phyloP scores from a whole-genome alignment of 331 rosid genomes.

The Dryas integrifolia region DNA sequence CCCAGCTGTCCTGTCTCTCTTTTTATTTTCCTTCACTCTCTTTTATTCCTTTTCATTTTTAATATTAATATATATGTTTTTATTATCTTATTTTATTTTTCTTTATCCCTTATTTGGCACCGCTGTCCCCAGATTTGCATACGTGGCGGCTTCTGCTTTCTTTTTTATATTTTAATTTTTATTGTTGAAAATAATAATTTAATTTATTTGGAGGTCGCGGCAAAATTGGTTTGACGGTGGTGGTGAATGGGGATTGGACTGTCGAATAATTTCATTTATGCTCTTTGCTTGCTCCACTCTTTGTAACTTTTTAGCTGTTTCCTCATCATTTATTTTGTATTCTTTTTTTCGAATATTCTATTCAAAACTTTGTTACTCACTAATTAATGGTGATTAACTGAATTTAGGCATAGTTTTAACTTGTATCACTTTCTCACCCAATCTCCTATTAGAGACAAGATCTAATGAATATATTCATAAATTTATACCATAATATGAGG shows the following conservation, averaged over 20 bases:
- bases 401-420: not conserved
- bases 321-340: not conserved
- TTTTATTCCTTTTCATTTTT: not conserved
- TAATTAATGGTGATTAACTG: not conserved
- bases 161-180: not conserved
- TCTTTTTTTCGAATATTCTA: not conserved
- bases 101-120: slow-evolving; percentile 1
- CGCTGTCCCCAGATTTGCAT: not conserved
- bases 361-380: too few relatives aligned
- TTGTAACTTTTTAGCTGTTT: not conserved
- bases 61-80: too few relatives aligned
- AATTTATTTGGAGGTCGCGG: not conserved
- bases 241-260: not conserved
- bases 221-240: slow-evolving; percentile 5
- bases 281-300: not conserved
- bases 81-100: not conserved
- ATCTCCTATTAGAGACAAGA: too few relatives aligned
- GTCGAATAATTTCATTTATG: not conserved
- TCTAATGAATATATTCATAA: too few relatives aligned
- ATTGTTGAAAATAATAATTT: not conserved
- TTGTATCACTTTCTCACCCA: too few relatives aligned
- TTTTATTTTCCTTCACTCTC: not conserved
- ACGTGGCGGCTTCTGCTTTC: slow-evolving; percentile 4
- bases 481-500: too few relatives aligned
- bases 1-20: slow-evolving; percentile 7